Evolutionary conservation across 225 moss, liverwort and hornwort genomes (phyloP), one percentile per base, ranked within the genome.

Genomic region (Physcomitrium patens): DNA sequence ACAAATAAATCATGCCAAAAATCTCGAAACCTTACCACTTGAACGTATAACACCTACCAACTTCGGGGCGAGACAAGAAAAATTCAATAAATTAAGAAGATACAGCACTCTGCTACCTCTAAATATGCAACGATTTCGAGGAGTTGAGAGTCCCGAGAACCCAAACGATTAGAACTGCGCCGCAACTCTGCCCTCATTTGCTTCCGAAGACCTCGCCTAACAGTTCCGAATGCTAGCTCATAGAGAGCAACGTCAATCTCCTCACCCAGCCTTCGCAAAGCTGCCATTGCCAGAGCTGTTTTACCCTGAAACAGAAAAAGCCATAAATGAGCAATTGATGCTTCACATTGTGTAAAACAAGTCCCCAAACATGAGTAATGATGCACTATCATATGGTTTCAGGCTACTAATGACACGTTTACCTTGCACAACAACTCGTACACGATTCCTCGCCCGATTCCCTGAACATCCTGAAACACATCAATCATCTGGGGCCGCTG

Each of bases 381-480:
- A 31, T 18, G 42, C 45, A 70, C n/a, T 64, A 68, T 19, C 15
- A 57, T 65, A 5, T 69, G 63, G 67, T 57, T 52, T 55, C 61
- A 22, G 47, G 13, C 44, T 76, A 63, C 23, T 12, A 79, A 64
- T 16, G 65, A 56, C 49, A 72, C 3, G 12, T 28, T 65, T 70
- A 93, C 92, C 91, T 92, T 93, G 82, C 93, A 95, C 23, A 99
- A 82, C 54, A 93, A 83, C 75, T 99, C 93, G 65, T 99, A 99
- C 3, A 92, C 91, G 68, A 99, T 95, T 79, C 95, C 90, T 68
- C 87, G 91, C 47, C 99, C 99, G 63, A 95, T 93, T 49, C 87
- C 86, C 66, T 91, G 82, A 14, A 99, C 89, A 70, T 95, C 91
- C 81, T 83, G 85, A 78, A 99, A 99, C 18, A 93, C 91, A 83